Conservation (phyloP, 2,329 filamentous ascomycete genomes). For the Calonectria ilicicola region DNA sequence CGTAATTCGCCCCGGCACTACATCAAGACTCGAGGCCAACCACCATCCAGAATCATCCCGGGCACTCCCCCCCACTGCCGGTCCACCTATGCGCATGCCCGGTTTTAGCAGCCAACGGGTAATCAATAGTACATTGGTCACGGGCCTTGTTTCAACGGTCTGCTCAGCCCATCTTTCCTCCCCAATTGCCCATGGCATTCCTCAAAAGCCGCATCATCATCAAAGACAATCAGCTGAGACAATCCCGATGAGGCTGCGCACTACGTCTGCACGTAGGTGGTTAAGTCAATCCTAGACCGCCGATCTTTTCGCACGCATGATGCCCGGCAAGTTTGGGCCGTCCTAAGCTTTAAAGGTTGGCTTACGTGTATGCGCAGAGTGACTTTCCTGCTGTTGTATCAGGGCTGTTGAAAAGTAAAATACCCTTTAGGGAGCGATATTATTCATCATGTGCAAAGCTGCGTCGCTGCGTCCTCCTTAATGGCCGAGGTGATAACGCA, state of each 20-base stretch:
- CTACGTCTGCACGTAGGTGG: background rate
- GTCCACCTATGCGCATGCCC: conserved; percentile 5
- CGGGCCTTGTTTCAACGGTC: background rate
- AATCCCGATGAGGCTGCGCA: background rate
- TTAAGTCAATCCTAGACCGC: background rate
- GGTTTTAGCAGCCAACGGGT: background rate
- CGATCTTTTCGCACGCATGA: background rate
- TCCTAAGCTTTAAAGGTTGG: background rate
- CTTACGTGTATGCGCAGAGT: background rate
- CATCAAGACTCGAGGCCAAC: background rate
- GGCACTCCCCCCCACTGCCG: conserved; percentile 7
- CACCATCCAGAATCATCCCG: conserved; percentile 7
- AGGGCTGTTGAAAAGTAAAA: background rate
- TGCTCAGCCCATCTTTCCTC: conserved; percentile 8
- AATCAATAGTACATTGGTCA: background rate
- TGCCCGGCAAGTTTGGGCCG: background rate
- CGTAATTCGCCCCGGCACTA: background rate
- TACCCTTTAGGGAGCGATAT: background rate
- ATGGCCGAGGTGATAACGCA: no score
- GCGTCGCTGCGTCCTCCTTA: background rate
- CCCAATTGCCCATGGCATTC: background rate
- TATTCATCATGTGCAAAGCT: background rate
- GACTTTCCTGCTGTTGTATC: background rate
- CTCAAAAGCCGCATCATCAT: background rate
- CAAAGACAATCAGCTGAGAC: conserved; percentile 12